phyloP scores from a whole-genome alignment of 1,139 yeast genomes.

The Geotrichum aggregatum region DNA sequence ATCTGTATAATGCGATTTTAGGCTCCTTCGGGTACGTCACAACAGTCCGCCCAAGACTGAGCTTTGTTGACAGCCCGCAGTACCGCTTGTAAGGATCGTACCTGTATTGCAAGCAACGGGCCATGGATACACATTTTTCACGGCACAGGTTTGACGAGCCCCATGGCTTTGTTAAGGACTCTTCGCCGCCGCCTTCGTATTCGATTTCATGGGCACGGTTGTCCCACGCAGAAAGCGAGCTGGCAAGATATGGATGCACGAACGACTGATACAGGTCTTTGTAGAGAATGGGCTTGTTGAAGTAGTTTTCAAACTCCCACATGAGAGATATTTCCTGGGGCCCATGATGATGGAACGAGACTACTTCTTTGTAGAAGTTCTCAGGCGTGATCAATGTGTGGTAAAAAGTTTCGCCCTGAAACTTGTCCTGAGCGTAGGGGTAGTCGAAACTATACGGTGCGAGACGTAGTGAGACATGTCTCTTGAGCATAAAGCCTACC shows the following conservation, averaged over 20 bases:
- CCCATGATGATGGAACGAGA: conserved; percentile 37
- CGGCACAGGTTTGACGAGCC: conserved; percentile 28
- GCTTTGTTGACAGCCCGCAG: conserved; percentile 24
- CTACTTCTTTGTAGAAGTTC: conserved; percentile 36
- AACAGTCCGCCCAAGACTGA: conserved; percentile 19
- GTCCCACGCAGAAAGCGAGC: conserved; percentile 32
- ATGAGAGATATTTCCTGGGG: conserved; percentile 37
- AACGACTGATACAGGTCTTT: conserved; percentile 37
- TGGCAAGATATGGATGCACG: conserved; percentile 33
- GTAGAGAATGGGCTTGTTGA: conserved; percentile 31
- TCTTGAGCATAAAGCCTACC: conserved; percentile 33
- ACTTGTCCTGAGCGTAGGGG: conserved; percentile 26
- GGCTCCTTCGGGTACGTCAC: conserved; percentile 12
- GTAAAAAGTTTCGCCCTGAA: conserved; percentile 36
- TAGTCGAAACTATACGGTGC: conserved; percentile 27
- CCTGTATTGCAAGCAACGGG: conserved; percentile 32
- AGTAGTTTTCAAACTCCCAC: conserved; percentile 37
- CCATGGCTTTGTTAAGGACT: conserved; percentile 23
- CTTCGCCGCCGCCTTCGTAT: conserved; percentile 16
- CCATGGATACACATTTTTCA: conserved; percentile 26
- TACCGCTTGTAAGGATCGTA: conserved; percentile 24
- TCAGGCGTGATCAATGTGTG: conserved; percentile 25
- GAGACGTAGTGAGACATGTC: conserved; percentile 23
- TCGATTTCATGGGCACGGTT: conserved; percentile 24
- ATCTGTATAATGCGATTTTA: neutral